Base-by-base conservation (phyloP, 1,139 yeast species). In the Kazachstania sp. region DNA sequence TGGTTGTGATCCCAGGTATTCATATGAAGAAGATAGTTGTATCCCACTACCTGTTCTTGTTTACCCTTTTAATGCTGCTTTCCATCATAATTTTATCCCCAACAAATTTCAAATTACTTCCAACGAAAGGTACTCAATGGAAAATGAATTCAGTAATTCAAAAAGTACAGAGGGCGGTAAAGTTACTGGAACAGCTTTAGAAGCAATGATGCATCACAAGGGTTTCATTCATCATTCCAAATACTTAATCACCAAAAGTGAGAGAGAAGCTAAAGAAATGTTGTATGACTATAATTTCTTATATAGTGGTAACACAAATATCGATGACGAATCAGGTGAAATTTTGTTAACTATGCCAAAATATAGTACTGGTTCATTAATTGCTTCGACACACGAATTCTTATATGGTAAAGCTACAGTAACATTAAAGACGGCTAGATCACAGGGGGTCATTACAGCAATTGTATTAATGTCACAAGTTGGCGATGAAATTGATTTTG, bases 401-500 rank as follows among this genome's bases (percentile, higher is more conserved):
- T 52, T 63, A 6, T 64, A 65, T 47, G 68, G 69, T 0, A 55
- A 47, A 43, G 55, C 54, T 4, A 46, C 58, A n/a, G 62, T 60
- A 2, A 57, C 51, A 13, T 45, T 65, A 56, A 63, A 54, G 48
- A 53, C 66, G 1, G 61, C 64, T 3, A 50, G 63, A 37, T 60
- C 65, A 9, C 48, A 52, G 28, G 97, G 97, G 65, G 95, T 90
- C 32, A 78, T 90, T 49, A 77, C 95, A 11, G 94, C 96, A 16
- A 78, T 84, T 57, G 88, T 88, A 59, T 68, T 87, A 49, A 85
- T 82, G 69, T 85, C 95, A 1, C 86, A 86, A 55, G 86, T 85
- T 40, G 84, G 86, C 66, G 97, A 90, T 69, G 97, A 90, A 71
- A 77, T 90, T 58, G 97, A 90, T 74, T 83, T 71, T 62, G 97